These are phyloP conservation scores for Eruca vesicaria DNA, from an alignment of 441 rosid genomes.

Conservation along the genomic window DNA sequence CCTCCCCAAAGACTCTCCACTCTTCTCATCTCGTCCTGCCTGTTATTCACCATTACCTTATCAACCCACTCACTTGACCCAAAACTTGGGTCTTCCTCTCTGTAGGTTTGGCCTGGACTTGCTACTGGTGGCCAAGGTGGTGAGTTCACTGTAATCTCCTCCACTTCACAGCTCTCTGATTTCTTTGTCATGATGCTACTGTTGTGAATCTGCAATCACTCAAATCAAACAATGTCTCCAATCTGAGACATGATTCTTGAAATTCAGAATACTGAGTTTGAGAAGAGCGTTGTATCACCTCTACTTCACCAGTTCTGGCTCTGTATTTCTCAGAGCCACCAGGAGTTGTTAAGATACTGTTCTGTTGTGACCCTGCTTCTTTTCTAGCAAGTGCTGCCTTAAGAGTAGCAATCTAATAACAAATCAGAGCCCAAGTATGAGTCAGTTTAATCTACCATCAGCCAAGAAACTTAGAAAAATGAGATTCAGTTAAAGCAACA, in stretches of 20 bases:
- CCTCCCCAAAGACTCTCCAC: constrained; percentile 53
- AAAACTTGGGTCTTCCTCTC: constrained; percentile 73
- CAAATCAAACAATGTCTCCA: constrained; percentile 6
- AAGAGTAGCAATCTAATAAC: constrained; percentile 71
- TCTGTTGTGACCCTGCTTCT: constrained; percentile 56
- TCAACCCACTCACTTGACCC: constrained; percentile 91
- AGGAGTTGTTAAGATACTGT: constrained; percentile 46
- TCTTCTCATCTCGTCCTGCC: constrained; percentile 60
- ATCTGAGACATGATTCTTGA: background rate
- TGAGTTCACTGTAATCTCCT: constrained; percentile 81
- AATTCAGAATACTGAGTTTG: background rate
- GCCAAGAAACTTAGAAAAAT: background rate
- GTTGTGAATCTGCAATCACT: constrained; percentile 47
- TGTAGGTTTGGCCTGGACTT: constrained; percentile 58
- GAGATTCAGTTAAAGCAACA: background rate
- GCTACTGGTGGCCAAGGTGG: constrained; percentile 94
- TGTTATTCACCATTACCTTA: constrained; percentile 96
- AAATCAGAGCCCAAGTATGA: background rate
- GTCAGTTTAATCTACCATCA: constrained; percentile 1
- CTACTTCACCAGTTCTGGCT: constrained; percentile 63
- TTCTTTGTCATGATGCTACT: constrained; percentile 53
- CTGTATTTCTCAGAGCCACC: constrained; percentile 55
- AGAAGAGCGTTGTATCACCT: constrained; percentile 48
- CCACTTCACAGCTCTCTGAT: constrained; percentile 75
- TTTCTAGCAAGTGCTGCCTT: constrained; percentile 81